phyloP scores from a whole-genome alignment of 192 early-diverging fungal species.

The Chytriomyces confervae region DNA sequence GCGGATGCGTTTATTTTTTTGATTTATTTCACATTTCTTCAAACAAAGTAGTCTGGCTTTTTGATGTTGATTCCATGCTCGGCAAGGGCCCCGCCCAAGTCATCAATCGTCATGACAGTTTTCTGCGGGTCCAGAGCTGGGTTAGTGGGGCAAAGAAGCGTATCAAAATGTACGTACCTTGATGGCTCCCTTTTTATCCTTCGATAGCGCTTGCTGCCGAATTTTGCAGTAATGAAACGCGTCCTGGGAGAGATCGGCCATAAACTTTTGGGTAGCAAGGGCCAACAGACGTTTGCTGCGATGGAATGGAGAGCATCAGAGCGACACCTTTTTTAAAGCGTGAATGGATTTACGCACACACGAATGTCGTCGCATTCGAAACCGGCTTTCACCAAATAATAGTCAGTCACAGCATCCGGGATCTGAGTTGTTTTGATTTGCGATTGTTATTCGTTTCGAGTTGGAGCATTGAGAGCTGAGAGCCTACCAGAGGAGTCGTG shows the following conservation, averaged over 20 bases:
- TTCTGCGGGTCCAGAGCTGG: slow-evolving; percentile 39
- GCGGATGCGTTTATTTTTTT: not conserved
- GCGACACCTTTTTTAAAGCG: not conserved
- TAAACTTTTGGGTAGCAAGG: slow-evolving; percentile 84
- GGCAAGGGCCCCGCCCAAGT: slow-evolving; percentile 82
- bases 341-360: slow-evolving; percentile 55
- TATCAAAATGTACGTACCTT: slow-evolving; percentile 30
- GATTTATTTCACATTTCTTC: slow-evolving; percentile 11
- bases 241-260: slow-evolving; percentile 84
- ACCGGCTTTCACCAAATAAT: slow-evolving; percentile 80
- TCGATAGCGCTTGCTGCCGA: slow-evolving; percentile 62
- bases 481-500: slow-evolving; percentile 78
- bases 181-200: slow-evolving; percentile 69
- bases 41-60: slow-evolving; percentile 93
- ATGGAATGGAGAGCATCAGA: not conserved
- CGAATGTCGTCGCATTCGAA: slow-evolving; percentile 80
- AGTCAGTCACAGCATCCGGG: slow-evolving; percentile 92
- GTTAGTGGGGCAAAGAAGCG: not conserved
- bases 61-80: slow-evolving; percentile 96
- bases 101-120: slow-evolving; percentile 91
- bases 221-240: slow-evolving; percentile 84
- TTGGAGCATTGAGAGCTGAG: slow-evolving; percentile 5
- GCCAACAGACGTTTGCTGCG: slow-evolving; percentile 76
- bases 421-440: slow-evolving; percentile 57
- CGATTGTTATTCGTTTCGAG: not conserved